Evolutionary conservation across 1,139 yeast genomes (phyloP), one percentile per base, ranked within the genome.

Genomic region (Suhomyces terraborum): DNA sequence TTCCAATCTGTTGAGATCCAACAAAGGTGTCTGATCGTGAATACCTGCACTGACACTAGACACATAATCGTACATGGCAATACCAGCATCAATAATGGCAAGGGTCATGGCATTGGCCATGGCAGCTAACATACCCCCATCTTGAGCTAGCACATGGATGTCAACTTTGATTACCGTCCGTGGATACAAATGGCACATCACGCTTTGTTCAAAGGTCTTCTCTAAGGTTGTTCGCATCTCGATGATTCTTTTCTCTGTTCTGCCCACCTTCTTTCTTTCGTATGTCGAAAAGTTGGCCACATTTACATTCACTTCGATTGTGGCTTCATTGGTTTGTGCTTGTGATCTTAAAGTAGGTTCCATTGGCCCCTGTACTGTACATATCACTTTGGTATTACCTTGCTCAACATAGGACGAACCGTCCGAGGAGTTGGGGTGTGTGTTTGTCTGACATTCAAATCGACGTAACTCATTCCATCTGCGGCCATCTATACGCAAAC

Each of bases 11-110:
- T 87, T 88, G 42, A 93, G 77, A 60, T 93, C 98, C 43, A 93
- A 68, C 46, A 93, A 67, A 10, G 96, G 89, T 10, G 80, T 76
- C 45, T 78, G 79, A 52, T 85, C 93, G 56, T 81, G 84, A 28
- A 88, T 65, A 0, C 97, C 98, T 6, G 91, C 87, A 25, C 84
- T 76, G 25, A 88, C 76, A 3, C 95, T 82, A 38, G 89, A 78
- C 10, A 93, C 85, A 58, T 88, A 91, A 59, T 93, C 98, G 56
- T 85, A 85, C 88, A 93, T 84, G 13, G 97, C 87, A 32, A 93
- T 83, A 34, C 98, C 98, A 1, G 98, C 97, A 64, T 94, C 98
- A 34, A 93, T 81, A 37, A 93, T 70, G 0, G 96, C 98, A 51
- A 93, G 67, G 1, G 96, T 88, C 38, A 87, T 79, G n/a, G 97